A percentile compares a stretch with the other conserved stretches of the same genome.
Conservation (phyloP, 805 yeast genomes). For the Wickerhamomyces queroliae region DNA sequence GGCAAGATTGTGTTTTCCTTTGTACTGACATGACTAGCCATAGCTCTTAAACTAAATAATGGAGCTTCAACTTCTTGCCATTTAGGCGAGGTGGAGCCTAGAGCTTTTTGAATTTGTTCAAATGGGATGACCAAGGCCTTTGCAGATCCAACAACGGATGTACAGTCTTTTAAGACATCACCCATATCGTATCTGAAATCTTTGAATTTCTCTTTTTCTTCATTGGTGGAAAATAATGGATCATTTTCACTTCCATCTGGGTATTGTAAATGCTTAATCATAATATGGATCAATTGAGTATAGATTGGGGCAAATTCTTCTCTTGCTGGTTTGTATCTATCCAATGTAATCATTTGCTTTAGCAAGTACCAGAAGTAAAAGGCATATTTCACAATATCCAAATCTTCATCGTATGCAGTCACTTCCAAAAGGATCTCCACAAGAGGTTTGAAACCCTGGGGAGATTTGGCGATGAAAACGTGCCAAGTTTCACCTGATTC, state of each 20-base stretch:
- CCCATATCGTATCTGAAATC: conserved; percentile 97
- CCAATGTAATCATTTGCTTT: conserved; percentile 59
- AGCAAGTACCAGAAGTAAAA: conserved; percentile 89
- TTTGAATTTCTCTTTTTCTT: conserved; percentile 86
- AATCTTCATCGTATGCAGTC: conserved; percentile 70
- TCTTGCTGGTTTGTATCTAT: conserved; percentile 50
- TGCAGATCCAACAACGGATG: conserved; percentile 79
- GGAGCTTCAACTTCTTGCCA: conserved; percentile 95
- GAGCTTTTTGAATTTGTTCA: conserved; percentile 40
- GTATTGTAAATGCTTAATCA: conserved; percentile 67
- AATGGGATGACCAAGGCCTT: conserved; percentile 69
- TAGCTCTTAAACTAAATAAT: conserved; percentile 80
- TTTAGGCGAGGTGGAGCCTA: conserved; percentile 23
- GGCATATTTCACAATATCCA: conserved; percentile 85
- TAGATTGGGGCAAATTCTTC: conserved; percentile 48
- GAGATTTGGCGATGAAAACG: conserved; percentile 68
- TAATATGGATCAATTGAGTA: conserved; percentile 49
- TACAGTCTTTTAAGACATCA: conserved; percentile 93
- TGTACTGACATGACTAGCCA: conserved; percentile 85
- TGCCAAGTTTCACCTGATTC: conserved; percentile 98
- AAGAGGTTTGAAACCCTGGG: conserved; percentile 63
- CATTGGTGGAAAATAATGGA: conserved; percentile 62
- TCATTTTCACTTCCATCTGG: conserved; percentile 44
- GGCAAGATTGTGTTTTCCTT: conserved; percentile 68
- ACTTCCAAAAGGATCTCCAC: conserved; percentile 69